Conservation (phyloP, 805 yeast species). For the Metschnikowia baotianmanensis region DNA sequence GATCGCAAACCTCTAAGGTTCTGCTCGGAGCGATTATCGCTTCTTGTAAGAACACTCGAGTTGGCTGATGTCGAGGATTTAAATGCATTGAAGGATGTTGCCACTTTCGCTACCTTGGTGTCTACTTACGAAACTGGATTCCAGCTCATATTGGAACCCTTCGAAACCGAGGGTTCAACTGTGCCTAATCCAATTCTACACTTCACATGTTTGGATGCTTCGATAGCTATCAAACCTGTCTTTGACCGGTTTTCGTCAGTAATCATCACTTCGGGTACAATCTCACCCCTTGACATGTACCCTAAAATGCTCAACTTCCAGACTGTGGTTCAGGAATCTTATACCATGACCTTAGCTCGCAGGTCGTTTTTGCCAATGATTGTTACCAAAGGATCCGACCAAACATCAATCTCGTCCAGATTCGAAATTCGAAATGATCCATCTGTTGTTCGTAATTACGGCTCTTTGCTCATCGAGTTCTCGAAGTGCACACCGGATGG, state of each 20-base stretch:
- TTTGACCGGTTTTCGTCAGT: slow-evolving; percentile 91
- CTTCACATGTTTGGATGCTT: slow-evolving; percentile 94
- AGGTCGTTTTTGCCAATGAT: slow-evolving; percentile 92
- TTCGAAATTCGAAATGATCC: slow-evolving; percentile 98
- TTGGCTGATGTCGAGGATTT: slow-evolving; percentile 87
- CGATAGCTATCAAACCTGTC: slow-evolving; percentile 95
- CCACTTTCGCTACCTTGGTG: slow-evolving; percentile 93
- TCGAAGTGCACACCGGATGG: slow-evolving; percentile 98
- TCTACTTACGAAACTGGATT: slow-evolving; percentile 95
- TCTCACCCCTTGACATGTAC: slow-evolving; percentile 97
- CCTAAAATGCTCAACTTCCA: slow-evolving; percentile 95
- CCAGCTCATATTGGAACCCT: slow-evolving; percentile 88
- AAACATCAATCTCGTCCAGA: slow-evolving; percentile 93
- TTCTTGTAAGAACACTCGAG: slow-evolving; percentile 86
- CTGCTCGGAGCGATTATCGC: slow-evolving; percentile 86
- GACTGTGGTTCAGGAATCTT: slow-evolving; percentile 91
- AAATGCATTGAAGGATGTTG: slow-evolving; percentile 89
- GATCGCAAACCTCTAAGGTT: slow-evolving; percentile 89
- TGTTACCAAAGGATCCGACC: slow-evolving; percentile 97
- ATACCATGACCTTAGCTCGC: slow-evolving; percentile 91
- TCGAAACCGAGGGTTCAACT: slow-evolving; percentile 86
- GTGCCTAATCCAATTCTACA: slow-evolving; percentile 96
- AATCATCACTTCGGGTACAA: slow-evolving; percentile 95
- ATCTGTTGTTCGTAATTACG: slow-evolving; percentile 95
- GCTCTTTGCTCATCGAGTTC: slow-evolving; percentile 86